Evolutionary conservation across 805 yeast genomes (phyloP).

Genomic region (Yamadazyma tumulicola): DNA sequence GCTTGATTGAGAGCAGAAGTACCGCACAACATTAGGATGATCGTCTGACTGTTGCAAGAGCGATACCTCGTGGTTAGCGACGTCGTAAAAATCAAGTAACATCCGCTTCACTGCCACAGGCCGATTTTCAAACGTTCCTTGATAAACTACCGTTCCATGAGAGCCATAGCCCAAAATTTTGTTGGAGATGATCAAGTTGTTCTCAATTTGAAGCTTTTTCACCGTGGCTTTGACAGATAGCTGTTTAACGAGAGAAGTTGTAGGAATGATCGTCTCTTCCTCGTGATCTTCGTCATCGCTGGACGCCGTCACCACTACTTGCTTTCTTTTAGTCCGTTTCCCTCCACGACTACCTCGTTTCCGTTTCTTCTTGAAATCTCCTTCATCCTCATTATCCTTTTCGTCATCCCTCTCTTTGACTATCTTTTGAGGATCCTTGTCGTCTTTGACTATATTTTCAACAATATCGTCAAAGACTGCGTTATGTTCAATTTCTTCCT

Average conservation of each 20-base stretch:
- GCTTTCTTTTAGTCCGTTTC: constrained; percentile 48
- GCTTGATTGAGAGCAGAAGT: constrained; percentile 88
- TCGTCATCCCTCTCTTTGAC: constrained; percentile 1
- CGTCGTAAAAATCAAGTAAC: constrained; percentile 88
- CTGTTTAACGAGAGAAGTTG: constrained; percentile 28
- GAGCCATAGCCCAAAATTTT: constrained; percentile 91
- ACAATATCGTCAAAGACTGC: not conserved
- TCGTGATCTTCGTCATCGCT: constrained; percentile 5
- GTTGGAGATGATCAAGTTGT: constrained; percentile 61
- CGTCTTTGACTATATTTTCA: not conserved
- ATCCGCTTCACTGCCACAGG: constrained; percentile 96
- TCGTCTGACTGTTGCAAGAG: constrained; percentile 91
- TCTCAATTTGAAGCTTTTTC: constrained; percentile 40
- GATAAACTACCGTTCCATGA: constrained; percentile 92
- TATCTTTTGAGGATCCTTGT: not conserved
- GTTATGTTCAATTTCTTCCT: not conserved
- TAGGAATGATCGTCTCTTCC: constrained; percentile 16
- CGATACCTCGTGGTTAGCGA: constrained; percentile 88
- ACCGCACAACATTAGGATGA: constrained; percentile 91
- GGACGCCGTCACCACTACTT: constrained; percentile 7
- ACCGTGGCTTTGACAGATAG: constrained; percentile 17
- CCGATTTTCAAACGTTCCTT: constrained; percentile 85
- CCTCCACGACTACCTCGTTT: constrained; percentile 90
- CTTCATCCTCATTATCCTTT: constrained; percentile 6
- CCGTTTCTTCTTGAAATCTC: constrained; percentile 49